A percentile compares a stretch with the other conserved stretches of the same genome.
phyloP scores from a whole-genome alignment of 2,329 filamentous ascomycete species.

The Pestalotiopsis sp. region DNA sequence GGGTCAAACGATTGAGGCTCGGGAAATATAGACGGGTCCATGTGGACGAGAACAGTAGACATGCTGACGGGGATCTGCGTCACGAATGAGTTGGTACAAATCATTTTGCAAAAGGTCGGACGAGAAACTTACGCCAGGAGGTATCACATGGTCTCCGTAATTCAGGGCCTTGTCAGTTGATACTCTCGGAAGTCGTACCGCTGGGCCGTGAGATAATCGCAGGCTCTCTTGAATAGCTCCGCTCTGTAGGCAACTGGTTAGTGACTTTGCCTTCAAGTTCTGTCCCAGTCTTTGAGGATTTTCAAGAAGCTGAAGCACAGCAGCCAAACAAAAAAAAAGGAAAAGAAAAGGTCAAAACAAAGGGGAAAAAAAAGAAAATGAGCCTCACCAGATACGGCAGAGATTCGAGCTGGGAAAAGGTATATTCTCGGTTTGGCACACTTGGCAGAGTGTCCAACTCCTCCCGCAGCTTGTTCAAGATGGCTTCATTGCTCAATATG shows the following conservation, averaged over 20 bases:
- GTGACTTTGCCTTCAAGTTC: neutral
- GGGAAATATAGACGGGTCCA: neutral
- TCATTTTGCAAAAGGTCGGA: neutral
- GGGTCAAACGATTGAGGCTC: neutral
- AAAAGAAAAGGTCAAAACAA: no score
- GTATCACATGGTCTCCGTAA: neutral
- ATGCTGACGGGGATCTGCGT: conserved; percentile 4
- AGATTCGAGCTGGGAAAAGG: neutral
- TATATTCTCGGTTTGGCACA: neutral
- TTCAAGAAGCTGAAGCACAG: neutral
- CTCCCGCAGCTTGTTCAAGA: neutral
- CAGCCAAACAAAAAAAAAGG: neutral
- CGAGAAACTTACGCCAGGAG: neutral
- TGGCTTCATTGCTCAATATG: neutral
- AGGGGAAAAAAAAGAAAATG: neutral
- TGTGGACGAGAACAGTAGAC: neutral
- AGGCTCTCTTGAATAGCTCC: neutral
- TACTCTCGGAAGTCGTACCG: neutral
- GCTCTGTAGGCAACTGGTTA: neutral
- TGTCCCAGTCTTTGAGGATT: neutral
- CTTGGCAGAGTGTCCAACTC: neutral
- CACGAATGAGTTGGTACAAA: neutral
- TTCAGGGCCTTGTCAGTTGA: neutral
- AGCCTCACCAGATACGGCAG: neutral
- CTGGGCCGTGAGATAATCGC: conserved; percentile 1